Base-by-base conservation (phyloP, 352 stramenopile species). In the Phytophthora sansomeana region DNA sequence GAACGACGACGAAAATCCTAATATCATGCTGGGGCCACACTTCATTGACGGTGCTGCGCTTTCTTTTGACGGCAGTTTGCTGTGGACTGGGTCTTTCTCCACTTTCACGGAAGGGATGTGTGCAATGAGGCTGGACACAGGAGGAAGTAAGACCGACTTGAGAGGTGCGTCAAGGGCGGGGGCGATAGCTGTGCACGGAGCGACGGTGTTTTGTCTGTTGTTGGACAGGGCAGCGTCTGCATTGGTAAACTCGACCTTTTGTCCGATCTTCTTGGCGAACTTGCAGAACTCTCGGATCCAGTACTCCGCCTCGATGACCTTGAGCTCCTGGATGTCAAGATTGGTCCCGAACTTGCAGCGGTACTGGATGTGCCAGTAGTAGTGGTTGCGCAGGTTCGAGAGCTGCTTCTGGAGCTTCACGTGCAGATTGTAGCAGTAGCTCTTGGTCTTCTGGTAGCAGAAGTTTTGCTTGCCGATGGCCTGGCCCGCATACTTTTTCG, bases 381-480 rank as follows among this genome's bases (percentile, higher is more conserved):
- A 94, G 48, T 91, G 81, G 74, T 94, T 91, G 60, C 85, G 85
- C 29, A 92, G 69, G 55, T 75, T 91, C 24, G 83, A 89, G n/a
- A 92, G 64, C 63, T 85, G 81, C 56, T 90, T 91, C 69, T 94
- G 85, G 13, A 90, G 74, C 57, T 91, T 90, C 39, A 87, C 75
- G 72, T 94, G 81, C 43, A 89, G 70, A 47, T 90, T 91, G 75
- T 90, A 94, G 65, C 78, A 89, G 67, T 88, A 89, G 57, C 41
- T 80, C 41, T 87, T 90, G 42, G 69, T 69, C 38, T 67, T 67
- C 54, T 88, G 77, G 69, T 83, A 91, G 44, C 74, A 79, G 43
- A 91, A 93, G 48, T 89, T 91, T 58, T 93, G 85, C 73, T 94
- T 94, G 62, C 83, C 83, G 41, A 94, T 89, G 9, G 79, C 72